These are phyloP conservation scores for Trichoderma brevicompactum DNA, from an alignment of 2,329 filamentous ascomycete genomes.

Conservation along the genomic window DNA sequence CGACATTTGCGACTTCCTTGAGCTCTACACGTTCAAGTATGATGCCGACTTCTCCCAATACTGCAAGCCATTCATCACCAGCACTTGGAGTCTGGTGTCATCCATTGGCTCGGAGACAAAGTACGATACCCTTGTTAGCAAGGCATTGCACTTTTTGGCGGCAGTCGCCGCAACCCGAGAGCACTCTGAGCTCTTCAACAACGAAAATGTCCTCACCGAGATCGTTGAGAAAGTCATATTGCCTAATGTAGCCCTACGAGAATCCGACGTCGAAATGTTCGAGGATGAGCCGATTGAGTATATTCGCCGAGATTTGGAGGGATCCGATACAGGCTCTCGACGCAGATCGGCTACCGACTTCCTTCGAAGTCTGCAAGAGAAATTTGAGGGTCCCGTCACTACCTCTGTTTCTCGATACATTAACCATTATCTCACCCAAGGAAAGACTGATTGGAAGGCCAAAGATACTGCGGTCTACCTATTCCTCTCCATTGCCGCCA, in stretches of 20 bases:
- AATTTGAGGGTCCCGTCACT: slow-evolving; percentile 85
- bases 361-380: slow-evolving; percentile 82
- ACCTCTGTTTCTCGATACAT: slow-evolving; percentile 87
- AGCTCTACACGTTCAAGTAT: slow-evolving; percentile 92
- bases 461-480: slow-evolving; percentile 99
- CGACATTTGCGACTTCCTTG: slow-evolving; percentile 88
- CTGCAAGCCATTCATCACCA: slow-evolving; percentile 82
- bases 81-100: slow-evolving; percentile 89
- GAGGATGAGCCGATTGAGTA: slow-evolving; percentile 99
- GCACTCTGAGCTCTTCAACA: slow-evolving; percentile 86
- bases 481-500: slow-evolving; percentile 91
- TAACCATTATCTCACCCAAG: slow-evolving; percentile 80
- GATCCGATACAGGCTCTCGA: slow-evolving; percentile 92
- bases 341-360: slow-evolving; percentile 94
- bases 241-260: slow-evolving; percentile 87
- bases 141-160: slow-evolving; percentile 91
- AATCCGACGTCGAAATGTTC: slow-evolving; percentile 93
- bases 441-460: slow-evolving; percentile 87
- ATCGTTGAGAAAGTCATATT: slow-evolving; percentile 96
- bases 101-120: slow-evolving; percentile 85
- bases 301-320: slow-evolving; percentile 91
- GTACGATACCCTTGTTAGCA: slow-evolving; percentile 93
- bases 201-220: slow-evolving; percentile 75
- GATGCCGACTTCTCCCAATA: slow-evolving; percentile 88
- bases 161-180: slow-evolving; percentile 78